Percentiles rank a stretch among this genome's conserved stretches.
phyloP scores from a whole-genome alignment of 148 eudicot genomes.

The Chenopodium suecicum region DNA sequence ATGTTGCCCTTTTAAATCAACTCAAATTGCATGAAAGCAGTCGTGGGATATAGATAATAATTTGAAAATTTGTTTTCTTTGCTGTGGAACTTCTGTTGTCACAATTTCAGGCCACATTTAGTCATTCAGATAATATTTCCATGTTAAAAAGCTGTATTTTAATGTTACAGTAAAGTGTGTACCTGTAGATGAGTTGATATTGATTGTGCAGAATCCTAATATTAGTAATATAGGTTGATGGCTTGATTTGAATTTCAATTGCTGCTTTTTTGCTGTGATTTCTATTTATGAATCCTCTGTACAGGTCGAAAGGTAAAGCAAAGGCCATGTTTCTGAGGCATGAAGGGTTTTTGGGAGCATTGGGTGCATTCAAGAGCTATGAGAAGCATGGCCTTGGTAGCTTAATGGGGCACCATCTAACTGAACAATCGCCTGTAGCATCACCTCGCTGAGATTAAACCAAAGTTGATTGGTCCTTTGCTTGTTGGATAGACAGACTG shows the following conservation, averaged over 20 bases:
- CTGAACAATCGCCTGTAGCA: slow-evolving; percentile 35
- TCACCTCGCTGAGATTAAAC: slow-evolving; percentile 29
- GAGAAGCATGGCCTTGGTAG: slow-evolving; percentile 52
- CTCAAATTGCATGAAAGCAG: neutral
- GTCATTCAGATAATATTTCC: neutral
- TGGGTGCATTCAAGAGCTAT: slow-evolving; percentile 84
- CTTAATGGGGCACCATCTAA: slow-evolving; percentile 36
- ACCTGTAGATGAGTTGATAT: neutral
- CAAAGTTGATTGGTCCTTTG: slow-evolving; percentile 22
- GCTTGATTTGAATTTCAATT: neutral
- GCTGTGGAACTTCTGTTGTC: neutral
- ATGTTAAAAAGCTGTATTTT: neutral
- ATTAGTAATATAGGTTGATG: neutral
- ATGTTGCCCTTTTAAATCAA: neutral
- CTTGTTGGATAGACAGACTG: slow-evolving; percentile 24
- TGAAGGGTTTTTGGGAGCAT: slow-evolving; percentile 91
- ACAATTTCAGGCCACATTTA: neutral
- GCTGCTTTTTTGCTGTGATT: neutral
- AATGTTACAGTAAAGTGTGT: neutral
- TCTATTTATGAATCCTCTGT: neutral
- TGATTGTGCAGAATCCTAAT: neutral
- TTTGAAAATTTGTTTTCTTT: neutral
- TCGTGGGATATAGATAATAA: neutral
- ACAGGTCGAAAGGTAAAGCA: slow-evolving; percentile 95
- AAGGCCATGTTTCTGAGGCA: slow-evolving; percentile 94